Conservation (phyloP, 257 asterid genomes). For the Buddleja alternifolia region DNA sequence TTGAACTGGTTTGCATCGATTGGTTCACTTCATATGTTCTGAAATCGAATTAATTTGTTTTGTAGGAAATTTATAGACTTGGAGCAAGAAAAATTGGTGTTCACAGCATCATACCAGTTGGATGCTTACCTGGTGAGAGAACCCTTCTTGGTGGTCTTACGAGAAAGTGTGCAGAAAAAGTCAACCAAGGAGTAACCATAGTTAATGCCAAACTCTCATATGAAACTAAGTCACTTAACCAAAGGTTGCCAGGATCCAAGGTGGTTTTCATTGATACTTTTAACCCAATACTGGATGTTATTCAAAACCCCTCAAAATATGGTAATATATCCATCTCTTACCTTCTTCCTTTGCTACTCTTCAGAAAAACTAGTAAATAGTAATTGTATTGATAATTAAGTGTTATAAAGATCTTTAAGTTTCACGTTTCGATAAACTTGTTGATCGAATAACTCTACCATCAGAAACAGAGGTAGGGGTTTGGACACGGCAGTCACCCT, state of each 20-base stretch:
- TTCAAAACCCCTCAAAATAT: neutral
- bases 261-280: neutral
- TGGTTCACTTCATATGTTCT: no score
- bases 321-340: neutral
- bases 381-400: no score
- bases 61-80: slow-evolving; percentile 2
- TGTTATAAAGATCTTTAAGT: no score
- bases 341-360: no score
- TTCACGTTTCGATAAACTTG: no score
- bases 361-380: no score
- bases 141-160: neutral
- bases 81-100: slow-evolving; percentile 8
- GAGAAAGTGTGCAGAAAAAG: neutral
- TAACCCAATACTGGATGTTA: neutral
- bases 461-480: no score
- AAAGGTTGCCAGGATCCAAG: neutral
- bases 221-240: neutral
- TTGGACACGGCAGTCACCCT: no score
- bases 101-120: neutral
- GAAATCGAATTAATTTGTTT: neutral
- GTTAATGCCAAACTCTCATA: neutral
- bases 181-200: neutral
- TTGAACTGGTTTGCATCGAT: no score
- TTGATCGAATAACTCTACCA: no score
- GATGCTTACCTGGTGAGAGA: neutral